A percentile compares a stretch with the other conserved stretches of the same genome.
Conservation (phyloP, 306 rosid species). For the Vachellia collinsii region DNA sequence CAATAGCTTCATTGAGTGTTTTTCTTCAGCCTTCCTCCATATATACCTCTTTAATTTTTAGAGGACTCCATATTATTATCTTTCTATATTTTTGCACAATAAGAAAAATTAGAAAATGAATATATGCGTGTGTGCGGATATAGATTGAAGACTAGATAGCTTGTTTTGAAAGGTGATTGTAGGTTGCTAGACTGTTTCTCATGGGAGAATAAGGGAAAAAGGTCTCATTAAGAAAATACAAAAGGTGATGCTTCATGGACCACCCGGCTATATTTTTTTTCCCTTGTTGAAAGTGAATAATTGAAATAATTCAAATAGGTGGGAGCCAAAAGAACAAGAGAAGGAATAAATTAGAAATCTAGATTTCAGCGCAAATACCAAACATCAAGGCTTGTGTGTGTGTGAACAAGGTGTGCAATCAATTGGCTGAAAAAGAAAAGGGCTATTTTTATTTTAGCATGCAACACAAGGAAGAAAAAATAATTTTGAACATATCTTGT, state of each 20-base stretch:
- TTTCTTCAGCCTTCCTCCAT: too few species aligned
- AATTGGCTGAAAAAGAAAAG: constrained; percentile 49
- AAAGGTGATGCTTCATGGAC: constrained; percentile 37
- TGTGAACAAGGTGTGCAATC: constrained; percentile 52
- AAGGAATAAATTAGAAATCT: constrained; percentile 15
- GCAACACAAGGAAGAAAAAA: constrained; percentile 53
- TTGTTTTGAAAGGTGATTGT: background rate
- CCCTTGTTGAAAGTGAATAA: constrained; percentile 25
- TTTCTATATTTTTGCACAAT: background rate
- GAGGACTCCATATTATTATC: too few species aligned
- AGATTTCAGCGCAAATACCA: constrained; percentile 50
- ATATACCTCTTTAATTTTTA: too few species aligned
- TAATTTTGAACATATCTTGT: constrained; percentile 45
- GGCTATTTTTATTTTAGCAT: constrained; percentile 55
- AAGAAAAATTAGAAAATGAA: background rate
- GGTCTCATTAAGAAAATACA: constrained; percentile 28
- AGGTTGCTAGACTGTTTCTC: background rate
- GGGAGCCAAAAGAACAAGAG: constrained; percentile 3
- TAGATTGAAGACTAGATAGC: constrained; percentile 26
- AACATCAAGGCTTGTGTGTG: constrained; percentile 40
- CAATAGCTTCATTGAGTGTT: too few species aligned
- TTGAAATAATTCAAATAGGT: constrained; percentile 33
- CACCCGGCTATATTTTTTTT: constrained; percentile 39
- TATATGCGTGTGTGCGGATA: background rate
- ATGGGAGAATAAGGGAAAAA: background rate